Evolutionary conservation across 495 filamentous ascomycete species (phyloP).

Genomic region (Neurospora discreta): DNA sequence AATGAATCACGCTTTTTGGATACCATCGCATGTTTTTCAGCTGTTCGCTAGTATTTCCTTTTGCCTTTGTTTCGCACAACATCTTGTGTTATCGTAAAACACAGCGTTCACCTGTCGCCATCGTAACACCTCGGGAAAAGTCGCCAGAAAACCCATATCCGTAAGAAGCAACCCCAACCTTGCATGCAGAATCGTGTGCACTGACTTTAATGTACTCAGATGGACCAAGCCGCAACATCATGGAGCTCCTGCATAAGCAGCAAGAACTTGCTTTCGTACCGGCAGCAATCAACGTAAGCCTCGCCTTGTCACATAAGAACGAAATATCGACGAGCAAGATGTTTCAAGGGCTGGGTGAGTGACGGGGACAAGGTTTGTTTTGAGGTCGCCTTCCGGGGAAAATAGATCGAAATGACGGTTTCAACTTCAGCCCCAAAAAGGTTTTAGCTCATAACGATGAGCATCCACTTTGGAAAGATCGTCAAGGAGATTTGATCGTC

Average conservation of each 20-base stretch:
- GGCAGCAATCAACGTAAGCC: not conserved
- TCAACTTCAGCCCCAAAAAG: not conserved
- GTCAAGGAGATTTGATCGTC: not conserved
- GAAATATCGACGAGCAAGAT: not conserved
- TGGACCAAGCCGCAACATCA: not conserved
- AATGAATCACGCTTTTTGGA: not conserved
- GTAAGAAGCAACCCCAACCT: not conserved
- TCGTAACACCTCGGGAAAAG: not conserved
- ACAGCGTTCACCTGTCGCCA: not conserved
- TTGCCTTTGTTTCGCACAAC: not conserved
- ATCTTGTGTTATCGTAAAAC: not conserved
- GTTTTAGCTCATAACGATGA: not conserved
- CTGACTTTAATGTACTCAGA: too few species aligned
- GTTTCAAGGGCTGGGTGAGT: not conserved
- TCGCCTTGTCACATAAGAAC: not conserved
- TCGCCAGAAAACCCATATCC: not conserved
- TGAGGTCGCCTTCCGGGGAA: not conserved
- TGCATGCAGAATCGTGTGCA: not conserved
- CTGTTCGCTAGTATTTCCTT: not conserved
- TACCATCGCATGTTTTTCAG: not conserved
- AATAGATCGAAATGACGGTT: not conserved
- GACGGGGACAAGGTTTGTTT: not conserved
- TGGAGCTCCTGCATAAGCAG: not conserved
- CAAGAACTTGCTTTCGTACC: not conserved
- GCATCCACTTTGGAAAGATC: not conserved